Conservation (phyloP, 441 rosid species). For the Omphalea diandra region DNA sequence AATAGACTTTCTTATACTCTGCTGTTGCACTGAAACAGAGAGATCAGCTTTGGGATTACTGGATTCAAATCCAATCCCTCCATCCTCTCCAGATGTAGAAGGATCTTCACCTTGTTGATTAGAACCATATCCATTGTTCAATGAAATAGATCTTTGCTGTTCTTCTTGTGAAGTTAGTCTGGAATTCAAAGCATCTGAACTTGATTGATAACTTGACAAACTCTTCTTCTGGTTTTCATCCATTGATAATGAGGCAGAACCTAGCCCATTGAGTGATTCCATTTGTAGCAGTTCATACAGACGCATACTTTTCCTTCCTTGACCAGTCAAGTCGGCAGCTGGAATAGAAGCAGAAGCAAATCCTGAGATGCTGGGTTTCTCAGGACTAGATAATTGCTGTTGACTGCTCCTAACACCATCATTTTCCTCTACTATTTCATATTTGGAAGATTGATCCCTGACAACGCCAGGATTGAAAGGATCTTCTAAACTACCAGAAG, state of each 20-base stretch:
- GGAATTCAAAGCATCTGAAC: constrained; percentile 29
- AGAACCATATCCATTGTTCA: constrained; percentile 37
- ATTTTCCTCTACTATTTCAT: constrained; percentile 52
- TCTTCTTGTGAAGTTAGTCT: constrained; percentile 29
- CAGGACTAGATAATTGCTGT: constrained; percentile 27
- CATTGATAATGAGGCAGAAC: constrained; percentile 27
- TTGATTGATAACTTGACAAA: constrained; percentile 32
- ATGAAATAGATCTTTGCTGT: constrained; percentile 30
- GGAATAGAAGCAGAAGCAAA: constrained; percentile 33
- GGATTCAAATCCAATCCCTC: constrained; percentile 40
- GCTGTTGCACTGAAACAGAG: constrained; percentile 48
- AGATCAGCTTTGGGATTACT: constrained; percentile 33
- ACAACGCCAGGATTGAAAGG: constrained; percentile 34
- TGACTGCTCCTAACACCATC: constrained; percentile 32
- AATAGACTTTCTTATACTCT: constrained; percentile 48
- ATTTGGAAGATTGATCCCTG: constrained; percentile 36
- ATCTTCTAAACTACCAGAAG: constrained; percentile 33
- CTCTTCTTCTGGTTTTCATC: constrained; percentile 30
- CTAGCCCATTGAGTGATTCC: constrained; percentile 56
- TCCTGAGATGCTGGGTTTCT: constrained; percentile 31
- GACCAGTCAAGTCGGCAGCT: constrained; percentile 46
- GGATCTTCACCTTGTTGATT: constrained; percentile 54
- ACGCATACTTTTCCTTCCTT: constrained; percentile 71
- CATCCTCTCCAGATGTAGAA: constrained; percentile 74
- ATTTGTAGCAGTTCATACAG: constrained; percentile 87